Base-by-base conservation (phyloP, 106 monocot species). In the Triglochin maritima region DNA sequence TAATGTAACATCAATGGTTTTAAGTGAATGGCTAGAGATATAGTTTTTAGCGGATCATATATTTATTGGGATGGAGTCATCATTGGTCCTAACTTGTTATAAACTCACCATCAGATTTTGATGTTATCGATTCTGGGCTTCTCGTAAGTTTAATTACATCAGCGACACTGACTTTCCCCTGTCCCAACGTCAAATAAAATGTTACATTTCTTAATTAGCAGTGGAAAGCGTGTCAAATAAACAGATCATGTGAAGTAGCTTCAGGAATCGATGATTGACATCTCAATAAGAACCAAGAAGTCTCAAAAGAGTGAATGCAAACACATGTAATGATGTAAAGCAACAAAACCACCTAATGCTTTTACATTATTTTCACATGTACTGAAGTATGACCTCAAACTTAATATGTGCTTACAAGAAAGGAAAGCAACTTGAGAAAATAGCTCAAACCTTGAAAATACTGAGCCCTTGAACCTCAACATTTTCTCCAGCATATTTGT, bases 401-500 rank as follows among this genome's bases (percentile, higher is more conserved):
- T 29, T 29, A 29, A 29, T 29, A 29, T 29, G 29, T 29, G 29
- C 29, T 29, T 29, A 29, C 29, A 29, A 29, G 29, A 29, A 29
- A 29, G 29, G 29, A 29, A 29, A 29, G 29, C 29, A 29, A 29
- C 29, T 29, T 29, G 29, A 29, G 29, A 29, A 29, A 29, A 29
- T 29, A 29, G 29, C 29, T 29, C 29, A 29, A 29, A 93, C 93
- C 89, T 89, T 94, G 59, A 86, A 86, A 49, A 93, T 80, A 47
- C 83, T 84, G 43, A 89, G 72, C 63, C 86, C 87, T 59, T 94
- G 84, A 60, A 94, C 72, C 69, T 87, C 94, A 75, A 83, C 83
- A 77, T 86, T 94, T 68, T 90, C 94, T 15, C 87, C 94, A 68
- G 82, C 87, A 80, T 87, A 94, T 76, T 86, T 89, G 60, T 82